Evolutionary conservation across 1,284 basidiomycete species (phyloP).

Genomic region (Apiotrichum porosum): DNA sequence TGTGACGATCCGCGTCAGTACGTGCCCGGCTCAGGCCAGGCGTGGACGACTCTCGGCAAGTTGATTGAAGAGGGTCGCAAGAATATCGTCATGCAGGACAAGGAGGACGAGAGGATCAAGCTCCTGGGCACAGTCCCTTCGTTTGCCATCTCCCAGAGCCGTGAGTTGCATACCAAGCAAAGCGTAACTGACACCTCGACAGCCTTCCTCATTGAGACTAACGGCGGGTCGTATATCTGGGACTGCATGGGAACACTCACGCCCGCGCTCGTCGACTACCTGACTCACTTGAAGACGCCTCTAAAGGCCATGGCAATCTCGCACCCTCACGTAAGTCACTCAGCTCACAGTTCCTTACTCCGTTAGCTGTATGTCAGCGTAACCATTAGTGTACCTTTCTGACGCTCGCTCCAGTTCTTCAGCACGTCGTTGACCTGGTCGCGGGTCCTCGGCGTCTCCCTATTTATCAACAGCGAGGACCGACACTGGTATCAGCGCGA

Average conservation of each 20-base stretch:
- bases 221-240: slow-evolving; percentile 42
- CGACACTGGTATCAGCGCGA: slow-evolving; percentile 40
- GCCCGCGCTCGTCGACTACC: slow-evolving; percentile 26
- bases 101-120: slow-evolving; percentile 33
- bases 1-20: slow-evolving; percentile 43
- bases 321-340: slow-evolving; percentile 47
- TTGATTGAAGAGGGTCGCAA: slow-evolving; percentile 17
- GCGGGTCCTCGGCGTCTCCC: slow-evolving; percentile 37
- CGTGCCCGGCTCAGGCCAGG: slow-evolving; percentile 37
- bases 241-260: slow-evolving; percentile 43
- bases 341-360: too few species aligned
- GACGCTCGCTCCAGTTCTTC: slow-evolving; percentile 37
- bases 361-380: too few species aligned
- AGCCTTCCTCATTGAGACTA: slow-evolving; percentile 45
- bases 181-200: too few species aligned
- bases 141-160: slow-evolving; percentile 45
- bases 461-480: slow-evolving; percentile 40
- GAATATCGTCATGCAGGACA: slow-evolving; percentile 32
- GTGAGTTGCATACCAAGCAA: too few species aligned
- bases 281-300: slow-evolving; percentile 24
- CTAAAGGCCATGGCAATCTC: slow-evolving; percentile 45
- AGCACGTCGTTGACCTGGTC: slow-evolving; percentile 44
- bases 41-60: slow-evolving; percentile 37
- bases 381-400: too few species aligned
- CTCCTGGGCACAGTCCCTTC: slow-evolving; percentile 35